A percentile compares a stretch with the other conserved stretches of the same genome.
phyloP scores from a whole-genome alignment of 768 basidiomycete species.

The Amanita pseudoporphyria region DNA sequence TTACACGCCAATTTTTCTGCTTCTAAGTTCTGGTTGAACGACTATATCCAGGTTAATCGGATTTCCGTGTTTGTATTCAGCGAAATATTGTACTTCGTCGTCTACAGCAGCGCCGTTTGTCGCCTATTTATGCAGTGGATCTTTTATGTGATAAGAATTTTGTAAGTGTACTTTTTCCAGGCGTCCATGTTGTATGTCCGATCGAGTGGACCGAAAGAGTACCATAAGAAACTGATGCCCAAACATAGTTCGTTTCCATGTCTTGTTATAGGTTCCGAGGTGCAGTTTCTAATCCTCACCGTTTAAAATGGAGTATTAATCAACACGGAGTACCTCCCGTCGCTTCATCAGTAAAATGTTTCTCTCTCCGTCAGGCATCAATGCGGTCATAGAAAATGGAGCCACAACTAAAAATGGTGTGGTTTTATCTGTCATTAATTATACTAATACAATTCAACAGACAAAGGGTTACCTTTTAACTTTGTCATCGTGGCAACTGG shows the following conservation, averaged over 20 bases:
- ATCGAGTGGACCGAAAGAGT: conserved; percentile 29
- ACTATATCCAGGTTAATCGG: neutral
- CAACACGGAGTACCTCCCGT: conserved; percentile 34
- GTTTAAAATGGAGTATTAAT: conserved; percentile 34
- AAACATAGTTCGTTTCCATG: conserved; percentile 31
- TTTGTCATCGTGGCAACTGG: conserved; percentile 25
- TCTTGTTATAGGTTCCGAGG: neutral
- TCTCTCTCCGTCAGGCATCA: conserved; percentile 28
- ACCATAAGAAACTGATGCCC: conserved; percentile 35
- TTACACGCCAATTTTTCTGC: neutral
- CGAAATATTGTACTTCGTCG: conserved; percentile 5
- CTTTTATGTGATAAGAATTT: neutral
- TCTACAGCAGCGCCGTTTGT: neutral
- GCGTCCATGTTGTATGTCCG: conserved; percentile 22
- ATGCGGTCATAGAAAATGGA: conserved; percentile 25
- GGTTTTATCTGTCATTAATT: neutral
- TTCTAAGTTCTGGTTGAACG: neutral
- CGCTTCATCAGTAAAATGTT: conserved; percentile 34
- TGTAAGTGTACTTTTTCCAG: conserved; percentile 7
- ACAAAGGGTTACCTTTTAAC: conserved; percentile 21
- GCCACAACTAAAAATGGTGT: conserved; percentile 26
- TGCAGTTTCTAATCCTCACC: neutral
- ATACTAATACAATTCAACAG: conserved; percentile 10
- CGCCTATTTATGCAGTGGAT: neutral
- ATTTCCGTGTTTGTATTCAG: neutral